Conservation (phyloP, 169 alveolate genomes). For the Plasmodium malariae region DNA sequence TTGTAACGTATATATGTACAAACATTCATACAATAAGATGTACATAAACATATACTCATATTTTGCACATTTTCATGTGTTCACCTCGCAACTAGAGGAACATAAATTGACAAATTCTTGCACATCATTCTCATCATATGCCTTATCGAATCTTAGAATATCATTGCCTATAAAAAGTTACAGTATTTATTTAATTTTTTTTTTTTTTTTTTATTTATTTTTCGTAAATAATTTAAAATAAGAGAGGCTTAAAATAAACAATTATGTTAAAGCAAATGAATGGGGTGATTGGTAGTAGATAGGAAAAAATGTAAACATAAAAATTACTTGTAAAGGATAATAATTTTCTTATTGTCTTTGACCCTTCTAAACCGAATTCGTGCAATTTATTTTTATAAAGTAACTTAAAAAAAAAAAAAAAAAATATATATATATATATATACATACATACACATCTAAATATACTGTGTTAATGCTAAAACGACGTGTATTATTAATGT, state of each 20-base stretch:
- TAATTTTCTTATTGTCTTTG: slow-evolving; percentile 72
- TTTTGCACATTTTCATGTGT: background rate
- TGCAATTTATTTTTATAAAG: slow-evolving; percentile 71
- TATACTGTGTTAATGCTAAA: no score
- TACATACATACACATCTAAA: no score
- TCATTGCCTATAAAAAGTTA: slow-evolving; percentile 86
- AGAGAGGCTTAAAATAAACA: background rate
- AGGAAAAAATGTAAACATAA: slow-evolving; percentile 14
- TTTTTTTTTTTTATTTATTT: slow-evolving; percentile 5
- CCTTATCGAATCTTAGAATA: slow-evolving; percentile 88
- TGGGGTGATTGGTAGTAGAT: no score
- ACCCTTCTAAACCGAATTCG: slow-evolving; percentile 69
- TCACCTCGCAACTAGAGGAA: slow-evolving; percentile 84
- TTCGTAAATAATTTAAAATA: background rate
- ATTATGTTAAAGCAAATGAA: background rate
- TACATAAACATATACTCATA: background rate
- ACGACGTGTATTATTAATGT: no score
- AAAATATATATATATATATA: slow-evolving; percentile 17
- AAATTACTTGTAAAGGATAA: slow-evolving; percentile 69
- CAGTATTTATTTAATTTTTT: no score
- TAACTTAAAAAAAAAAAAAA: slow-evolving; percentile 12
- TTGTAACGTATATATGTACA: background rate
- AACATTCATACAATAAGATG: background rate
- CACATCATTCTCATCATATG: slow-evolving; percentile 89
- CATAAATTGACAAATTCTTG: slow-evolving; percentile 87